Evolutionary conservation across 1,284 basidiomycete species (phyloP), one percentile per base, ranked within the genome.

Genomic region (Termitomyces sp.): DNA sequence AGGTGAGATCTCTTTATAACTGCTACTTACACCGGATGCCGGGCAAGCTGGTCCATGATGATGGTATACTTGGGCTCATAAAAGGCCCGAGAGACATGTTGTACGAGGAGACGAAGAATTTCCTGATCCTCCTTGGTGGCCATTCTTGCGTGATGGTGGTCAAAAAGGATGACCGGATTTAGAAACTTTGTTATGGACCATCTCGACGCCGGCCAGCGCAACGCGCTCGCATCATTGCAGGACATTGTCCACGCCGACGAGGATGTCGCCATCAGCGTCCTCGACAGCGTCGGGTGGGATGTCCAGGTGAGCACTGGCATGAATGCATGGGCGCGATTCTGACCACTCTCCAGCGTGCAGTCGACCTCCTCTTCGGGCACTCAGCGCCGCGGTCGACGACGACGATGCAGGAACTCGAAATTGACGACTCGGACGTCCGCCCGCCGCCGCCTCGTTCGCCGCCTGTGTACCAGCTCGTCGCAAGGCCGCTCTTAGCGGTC

Each of bases 11-110:
- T 56, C 48, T 49, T 53, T 52, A 43, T 60, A 33, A 58, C 62
- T 58, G 43, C 51, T 73, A 88, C 93, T 86, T 81, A 97, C 92
- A 95, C 92, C 63, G 90, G 85, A 72, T 94, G 86, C 61, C 88
- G 84, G 60, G 93, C 84, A 66, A 99, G 84, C 72, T 95, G 90
- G 72, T 98, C 94, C 78, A 98, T 77, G 54, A 98, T 84, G 59
- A 98, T 89, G 61, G 90, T 91, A 69, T 84, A 94, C 65, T 90
- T 90, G 56, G 91, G 81, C 69, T 98, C 94, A 76, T 98, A 99
- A 73, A 99, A 98, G 34, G 91, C 86, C 64, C 96, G 85, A 31
- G 88, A 86, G 65, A 98, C 92, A 74, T 92, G 88, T 70, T 97
- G 94, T 58, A 96, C 90, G 62, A 99, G 86, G 56, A 87, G 78